Conservation (phyloP, 371 early-diverging fungal genomes). For the Dichotomocladium elegans region DNA sequence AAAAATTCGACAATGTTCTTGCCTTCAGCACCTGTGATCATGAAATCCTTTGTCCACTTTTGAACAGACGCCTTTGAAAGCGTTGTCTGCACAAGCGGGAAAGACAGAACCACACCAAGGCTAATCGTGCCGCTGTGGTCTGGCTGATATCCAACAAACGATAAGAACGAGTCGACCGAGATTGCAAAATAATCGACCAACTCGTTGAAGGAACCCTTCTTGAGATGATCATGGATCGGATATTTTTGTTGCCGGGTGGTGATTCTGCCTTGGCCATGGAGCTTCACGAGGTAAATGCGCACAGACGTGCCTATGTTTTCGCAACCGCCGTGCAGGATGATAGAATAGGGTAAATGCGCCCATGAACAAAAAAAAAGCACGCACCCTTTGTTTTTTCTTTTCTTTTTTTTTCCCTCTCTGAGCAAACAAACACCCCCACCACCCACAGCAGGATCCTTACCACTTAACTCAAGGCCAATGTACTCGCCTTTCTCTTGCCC, state of each 20-base stretch:
- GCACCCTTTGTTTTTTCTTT: too few relatives aligned
- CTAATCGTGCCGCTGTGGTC: conserved; percentile 19
- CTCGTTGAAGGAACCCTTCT: conserved; percentile 43
- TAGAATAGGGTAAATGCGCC: too few relatives aligned
- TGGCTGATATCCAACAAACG: conserved; percentile 30
- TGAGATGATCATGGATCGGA: conserved; percentile 70
- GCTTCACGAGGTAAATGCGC: conserved; percentile 78
- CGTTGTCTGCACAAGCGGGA: conserved; percentile 82
- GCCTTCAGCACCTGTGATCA: conserved; percentile 66
- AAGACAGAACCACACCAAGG: conserved; percentile 90
- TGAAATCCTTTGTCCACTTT: conserved; percentile 93
- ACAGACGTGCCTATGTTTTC: conserved; percentile 60
- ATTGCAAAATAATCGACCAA: conserved; percentile 82
- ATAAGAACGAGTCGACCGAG: conserved; percentile 73
- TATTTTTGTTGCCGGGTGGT: conserved; percentile 74
- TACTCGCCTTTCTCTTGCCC: conserved; percentile 84
- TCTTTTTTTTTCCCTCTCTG: background rate
- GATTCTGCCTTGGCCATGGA: conserved; percentile 69
- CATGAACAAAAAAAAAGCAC: too few relatives aligned
- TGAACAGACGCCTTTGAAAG: conserved; percentile 73
- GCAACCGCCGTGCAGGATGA: too few relatives aligned
- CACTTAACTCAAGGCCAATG: conserved; percentile 91
- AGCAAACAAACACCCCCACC: background rate
- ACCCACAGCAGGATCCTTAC: conserved; percentile 25
- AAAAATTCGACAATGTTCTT: conserved; percentile 83